Conservation (phyloP, 2,329 filamentous ascomycete genomes). For the Colletotrichum liaoningense region DNA sequence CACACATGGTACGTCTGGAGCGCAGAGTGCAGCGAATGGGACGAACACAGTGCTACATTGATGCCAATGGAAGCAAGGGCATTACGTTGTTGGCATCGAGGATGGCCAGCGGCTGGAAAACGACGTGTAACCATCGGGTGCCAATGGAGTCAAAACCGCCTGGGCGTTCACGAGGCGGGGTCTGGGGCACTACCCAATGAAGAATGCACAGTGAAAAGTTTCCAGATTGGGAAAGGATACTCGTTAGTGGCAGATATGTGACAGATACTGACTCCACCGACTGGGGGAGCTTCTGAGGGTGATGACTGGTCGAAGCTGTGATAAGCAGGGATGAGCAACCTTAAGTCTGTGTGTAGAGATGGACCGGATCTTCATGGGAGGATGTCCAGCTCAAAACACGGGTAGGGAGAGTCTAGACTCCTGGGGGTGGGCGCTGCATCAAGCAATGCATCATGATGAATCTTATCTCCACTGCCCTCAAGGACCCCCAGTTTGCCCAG, state of each 20-base stretch:
- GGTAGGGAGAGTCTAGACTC: constrained; percentile 1
- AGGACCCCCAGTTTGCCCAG: not conserved
- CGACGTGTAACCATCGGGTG: not conserved
- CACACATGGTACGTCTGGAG: not conserved
- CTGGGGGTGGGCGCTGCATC: not conserved
- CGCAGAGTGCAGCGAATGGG: constrained; percentile 12
- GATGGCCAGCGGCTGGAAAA: not conserved
- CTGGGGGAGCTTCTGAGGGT: not conserved
- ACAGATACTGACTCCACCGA: not conserved
- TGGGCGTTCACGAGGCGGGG: constrained; percentile 1
- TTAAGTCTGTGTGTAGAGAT: not conserved
- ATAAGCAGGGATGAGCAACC: constrained; percentile 3
- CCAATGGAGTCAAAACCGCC: constrained; percentile 1
- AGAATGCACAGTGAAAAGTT: constrained; percentile 13
- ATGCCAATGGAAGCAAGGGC: not conserved
- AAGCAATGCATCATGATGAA: constrained; percentile 8
- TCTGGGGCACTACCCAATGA: not conserved
- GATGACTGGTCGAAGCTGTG: not conserved
- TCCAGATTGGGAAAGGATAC: constrained; percentile 5
- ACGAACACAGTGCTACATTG: constrained; percentile 8
- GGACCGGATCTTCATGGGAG: not conserved
- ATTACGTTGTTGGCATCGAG: not conserved
- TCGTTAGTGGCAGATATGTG: not conserved
- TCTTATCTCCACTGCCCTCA: not conserved
- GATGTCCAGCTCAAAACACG: not conserved